Conservation (phyloP, 2,329 filamentous ascomycete species). For the Ascochyta fabae region DNA sequence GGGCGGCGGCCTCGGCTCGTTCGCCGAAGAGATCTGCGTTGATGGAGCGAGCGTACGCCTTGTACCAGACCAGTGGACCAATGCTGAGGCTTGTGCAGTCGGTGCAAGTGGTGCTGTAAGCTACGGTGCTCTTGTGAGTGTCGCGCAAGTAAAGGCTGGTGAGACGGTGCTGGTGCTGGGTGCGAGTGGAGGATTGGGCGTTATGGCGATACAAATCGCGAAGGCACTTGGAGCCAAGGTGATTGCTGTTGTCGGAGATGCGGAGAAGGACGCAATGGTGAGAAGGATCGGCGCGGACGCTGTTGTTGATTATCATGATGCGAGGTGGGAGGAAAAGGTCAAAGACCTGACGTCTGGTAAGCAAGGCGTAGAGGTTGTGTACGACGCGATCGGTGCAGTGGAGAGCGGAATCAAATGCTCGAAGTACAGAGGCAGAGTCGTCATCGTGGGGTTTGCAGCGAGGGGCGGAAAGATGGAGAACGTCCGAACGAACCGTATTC, state of each 20-base stretch:
- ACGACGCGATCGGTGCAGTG: conserved; percentile 65
- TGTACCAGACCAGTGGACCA: conserved; percentile 56
- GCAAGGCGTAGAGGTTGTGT: conserved; percentile 63
- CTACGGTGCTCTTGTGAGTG: conserved; percentile 57
- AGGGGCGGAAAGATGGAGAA: conserved; percentile 59
- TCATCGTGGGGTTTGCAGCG: conserved; percentile 66
- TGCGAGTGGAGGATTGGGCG: conserved; percentile 62
- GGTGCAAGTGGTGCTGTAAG: conserved; percentile 61
- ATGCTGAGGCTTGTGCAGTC: conserved; percentile 60
- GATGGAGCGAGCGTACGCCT: conserved; percentile 49
- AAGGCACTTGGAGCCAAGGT: conserved; percentile 61
- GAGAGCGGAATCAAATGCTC: conserved; percentile 62
- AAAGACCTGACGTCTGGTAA: conserved; percentile 55
- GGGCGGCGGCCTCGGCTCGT: conserved; percentile 60
- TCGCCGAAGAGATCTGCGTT: conserved; percentile 59
- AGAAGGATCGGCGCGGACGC: conserved; percentile 50
- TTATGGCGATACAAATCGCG: conserved; percentile 64
- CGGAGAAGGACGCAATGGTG: conserved; percentile 54
- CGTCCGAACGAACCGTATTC: conserved; percentile 29
- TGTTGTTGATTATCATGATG: conserved; percentile 52
- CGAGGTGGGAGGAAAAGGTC: conserved; percentile 60
- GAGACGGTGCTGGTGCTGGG: conserved; percentile 63
- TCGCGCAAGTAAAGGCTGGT: conserved; percentile 52
- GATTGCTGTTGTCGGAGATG: conserved; percentile 59
- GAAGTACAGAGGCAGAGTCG: conserved; percentile 60